Base-by-base conservation (phyloP, 306 rosid genomes). In the Sicyos edulis region DNA sequence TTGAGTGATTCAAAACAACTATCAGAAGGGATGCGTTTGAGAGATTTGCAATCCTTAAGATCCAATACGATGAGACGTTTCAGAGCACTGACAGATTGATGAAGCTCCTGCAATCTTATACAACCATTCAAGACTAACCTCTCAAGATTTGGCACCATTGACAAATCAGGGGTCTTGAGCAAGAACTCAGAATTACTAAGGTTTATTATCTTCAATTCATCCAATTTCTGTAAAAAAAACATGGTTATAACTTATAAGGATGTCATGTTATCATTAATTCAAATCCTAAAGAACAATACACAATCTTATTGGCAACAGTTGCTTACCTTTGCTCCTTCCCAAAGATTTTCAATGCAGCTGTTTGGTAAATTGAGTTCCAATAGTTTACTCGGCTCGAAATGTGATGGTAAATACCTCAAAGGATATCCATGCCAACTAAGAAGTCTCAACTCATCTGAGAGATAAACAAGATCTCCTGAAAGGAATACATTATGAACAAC, bases 401-500 rank as follows among this genome's bases (percentile, higher is more conserved):
- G 60, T 3, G 53, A 29, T 1, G 86, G 87, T 22, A 83, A 54
- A 74, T 42, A 42, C 19, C 74, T 16, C 22, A 49, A 70, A 6
- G 83, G 82, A 74, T 58, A 78, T 20, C 54, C 71, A 24, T 42
- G 59, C 86, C 89, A 85, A 11, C 71, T 71, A 34, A 84, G 79
- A 32, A 81, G 5, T 70, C 78, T 82, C 75, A 85, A 80, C 76
- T 68, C 54, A 12, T 75, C 55, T 7, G 86, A 75, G 11, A 82
- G 77, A 72, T 75, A 64, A 7, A 77, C 50, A 7, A 80, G 75
- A 5, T 24, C 49, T 70, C 51, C 71, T 22, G 58, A 75, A 32
- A 80, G 49, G 7, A n/a, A 19, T 57, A 60, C 82, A 50, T 75
- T 78, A 15, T 60, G 37, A 56, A 57, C 75, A 53, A 74, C 70